Evolutionary conservation across 2,329 filamentous ascomycete species (phyloP).

Genomic region (Elsinoe perseae): DNA sequence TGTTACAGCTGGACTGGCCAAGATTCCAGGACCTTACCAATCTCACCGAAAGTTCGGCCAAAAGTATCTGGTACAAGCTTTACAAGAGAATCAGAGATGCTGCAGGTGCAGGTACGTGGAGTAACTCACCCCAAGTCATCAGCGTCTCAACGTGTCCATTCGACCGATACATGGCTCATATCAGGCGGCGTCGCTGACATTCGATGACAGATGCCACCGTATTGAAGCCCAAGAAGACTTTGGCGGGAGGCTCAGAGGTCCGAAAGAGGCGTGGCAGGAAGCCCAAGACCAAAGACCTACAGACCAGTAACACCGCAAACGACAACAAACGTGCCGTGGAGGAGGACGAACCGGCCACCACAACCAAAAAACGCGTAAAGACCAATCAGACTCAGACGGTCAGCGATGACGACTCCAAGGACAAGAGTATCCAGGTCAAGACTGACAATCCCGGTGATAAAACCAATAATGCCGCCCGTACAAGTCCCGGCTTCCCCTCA

Average conservation of each 20-base stretch:
- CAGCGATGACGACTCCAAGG: not conserved
- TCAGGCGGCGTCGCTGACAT: too few species aligned
- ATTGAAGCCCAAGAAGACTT: not conserved
- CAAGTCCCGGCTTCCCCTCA: not conserved
- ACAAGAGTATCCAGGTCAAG: not conserved
- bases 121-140: too few species aligned
- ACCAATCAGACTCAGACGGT: not conserved
- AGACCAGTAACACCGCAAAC: not conserved
- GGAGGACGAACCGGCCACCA: not conserved
- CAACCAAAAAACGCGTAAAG: not conserved
- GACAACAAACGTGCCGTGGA: slow-evolving; percentile 2
- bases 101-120: not conserved
- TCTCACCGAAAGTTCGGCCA: slow-evolving; percentile 20
- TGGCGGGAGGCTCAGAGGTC: not conserved
- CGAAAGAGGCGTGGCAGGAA: not conserved
- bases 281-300: not conserved
- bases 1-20: slow-evolving; percentile 20
- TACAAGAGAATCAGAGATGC: slow-evolving; percentile 58
- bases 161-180: too few species aligned
- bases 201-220: too few species aligned
- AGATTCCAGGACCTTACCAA: slow-evolving; percentile 20
- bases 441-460: too few species aligned
- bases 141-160: too few species aligned
- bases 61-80: slow-evolving; percentile 46
- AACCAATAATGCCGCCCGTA: too few species aligned